These are phyloP conservation scores for Ceriops tagal DNA, from an alignment of 345 rosid genomes.

Conservation along the genomic window DNA sequence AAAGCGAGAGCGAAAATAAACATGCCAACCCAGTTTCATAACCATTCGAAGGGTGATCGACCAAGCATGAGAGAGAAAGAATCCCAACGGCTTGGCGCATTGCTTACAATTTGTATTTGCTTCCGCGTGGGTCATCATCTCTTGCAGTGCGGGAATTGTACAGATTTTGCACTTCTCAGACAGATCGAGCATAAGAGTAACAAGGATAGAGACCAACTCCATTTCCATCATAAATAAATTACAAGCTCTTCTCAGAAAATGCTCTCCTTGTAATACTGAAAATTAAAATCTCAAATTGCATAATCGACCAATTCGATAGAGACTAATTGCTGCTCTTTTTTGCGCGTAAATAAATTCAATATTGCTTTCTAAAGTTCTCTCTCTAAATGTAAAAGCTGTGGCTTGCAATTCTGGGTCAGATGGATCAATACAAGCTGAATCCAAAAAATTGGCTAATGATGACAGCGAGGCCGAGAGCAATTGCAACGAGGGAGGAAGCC, in stretches of 20 bases:
- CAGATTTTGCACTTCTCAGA: no score
- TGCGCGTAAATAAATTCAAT: slow-evolving; percentile 10
- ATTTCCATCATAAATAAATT: slow-evolving; percentile 6
- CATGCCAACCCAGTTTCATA: no score
- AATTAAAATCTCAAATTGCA: slow-evolving; percentile 11
- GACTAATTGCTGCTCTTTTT: slow-evolving; percentile 1
- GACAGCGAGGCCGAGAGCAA: slow-evolving; percentile 77
- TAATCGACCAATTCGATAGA: neutral
- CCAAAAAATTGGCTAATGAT: slow-evolving; percentile 87
- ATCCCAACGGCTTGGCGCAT: no score
- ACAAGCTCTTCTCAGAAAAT: slow-evolving; percentile 5
- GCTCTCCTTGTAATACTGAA: slow-evolving; percentile 10
- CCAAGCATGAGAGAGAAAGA: no score
- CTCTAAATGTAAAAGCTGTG: slow-evolving; percentile 18
- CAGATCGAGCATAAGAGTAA: no score
- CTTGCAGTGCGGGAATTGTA: no score
- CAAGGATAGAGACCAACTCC: neutral
- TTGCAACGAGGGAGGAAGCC: slow-evolving; percentile 83
- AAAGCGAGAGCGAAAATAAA: no score
- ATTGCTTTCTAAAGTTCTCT: slow-evolving; percentile 28
- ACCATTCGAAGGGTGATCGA: no score
- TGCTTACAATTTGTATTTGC: no score
- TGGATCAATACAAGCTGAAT: slow-evolving; percentile 58
- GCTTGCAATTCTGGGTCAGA: slow-evolving; percentile 9
- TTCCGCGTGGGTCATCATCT: no score